These are phyloP conservation scores for Penicillium glabrum DNA, from an alignment of 2,329 filamentous ascomycete species.

Conservation along the genomic window DNA sequence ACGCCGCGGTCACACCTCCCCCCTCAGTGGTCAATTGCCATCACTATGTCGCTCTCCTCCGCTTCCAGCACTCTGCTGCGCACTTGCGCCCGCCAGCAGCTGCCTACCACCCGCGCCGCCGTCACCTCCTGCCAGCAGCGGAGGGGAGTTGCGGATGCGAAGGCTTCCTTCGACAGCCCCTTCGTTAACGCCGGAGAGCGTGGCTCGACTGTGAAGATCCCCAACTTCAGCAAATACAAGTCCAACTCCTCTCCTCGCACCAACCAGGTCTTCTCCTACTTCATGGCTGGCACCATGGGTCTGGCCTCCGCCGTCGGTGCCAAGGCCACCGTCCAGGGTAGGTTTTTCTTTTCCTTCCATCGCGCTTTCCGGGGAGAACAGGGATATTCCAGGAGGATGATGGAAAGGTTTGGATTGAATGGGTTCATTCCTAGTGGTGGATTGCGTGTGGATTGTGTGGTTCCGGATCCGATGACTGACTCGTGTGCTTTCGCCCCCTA, in stretches of 20 bases:
- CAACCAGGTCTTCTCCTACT: constrained; percentile 93
- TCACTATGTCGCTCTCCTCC: constrained; percentile 57
- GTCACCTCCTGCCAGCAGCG: constrained; percentile 44
- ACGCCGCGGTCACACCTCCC: constrained; percentile 36
- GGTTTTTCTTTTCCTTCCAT: constrained; percentile 35
- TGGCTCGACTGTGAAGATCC: constrained; percentile 67
- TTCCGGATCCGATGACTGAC: constrained; percentile 19
- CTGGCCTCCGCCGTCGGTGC: constrained; percentile 88
- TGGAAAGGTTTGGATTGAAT: constrained; percentile 5
- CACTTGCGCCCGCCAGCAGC: constrained; percentile 49
- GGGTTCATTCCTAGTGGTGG: background rate
- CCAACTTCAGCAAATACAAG: constrained; percentile 86
- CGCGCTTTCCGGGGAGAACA: background rate
- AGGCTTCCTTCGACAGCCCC: constrained; percentile 53
- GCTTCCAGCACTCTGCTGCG: constrained; percentile 70
- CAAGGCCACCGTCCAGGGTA: constrained; percentile 98
- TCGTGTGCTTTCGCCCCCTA: constrained; percentile 23
- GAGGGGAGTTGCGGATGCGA: constrained; percentile 40
- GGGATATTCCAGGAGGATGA: background rate
- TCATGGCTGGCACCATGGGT: constrained; percentile 96
- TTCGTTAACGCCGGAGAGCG: constrained; percentile 53
- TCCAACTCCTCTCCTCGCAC: constrained; percentile 64
- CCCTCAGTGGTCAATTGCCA: constrained; percentile 27
- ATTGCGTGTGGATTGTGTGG: background rate
- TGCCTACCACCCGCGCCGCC: constrained; percentile 44